These are phyloP conservation scores for Clonostachys solani DNA, from an alignment of 2,329 filamentous ascomycete species.

Conservation along the genomic window DNA sequence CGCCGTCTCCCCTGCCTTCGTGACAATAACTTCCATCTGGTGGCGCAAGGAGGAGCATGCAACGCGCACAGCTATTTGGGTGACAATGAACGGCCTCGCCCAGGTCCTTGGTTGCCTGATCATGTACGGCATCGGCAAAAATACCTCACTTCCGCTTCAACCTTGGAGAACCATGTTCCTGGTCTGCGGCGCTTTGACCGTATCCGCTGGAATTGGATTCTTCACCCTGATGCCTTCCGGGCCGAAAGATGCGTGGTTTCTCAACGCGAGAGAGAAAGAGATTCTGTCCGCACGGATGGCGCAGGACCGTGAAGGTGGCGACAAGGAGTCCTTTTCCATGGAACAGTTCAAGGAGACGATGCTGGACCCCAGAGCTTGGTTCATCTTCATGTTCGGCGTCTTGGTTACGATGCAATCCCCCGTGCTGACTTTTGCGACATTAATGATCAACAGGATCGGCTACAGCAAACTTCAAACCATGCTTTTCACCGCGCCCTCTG, in stretches of 20 bases:
- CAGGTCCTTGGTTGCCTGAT: slow-evolving; percentile 18
- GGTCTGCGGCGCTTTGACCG: slow-evolving; percentile 42
- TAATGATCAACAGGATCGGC: slow-evolving; percentile 41
- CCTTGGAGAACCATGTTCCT: slow-evolving; percentile 44
- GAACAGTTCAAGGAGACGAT: slow-evolving; percentile 37
- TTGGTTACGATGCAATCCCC: slow-evolving; percentile 11
- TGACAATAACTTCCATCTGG: slow-evolving; percentile 23
- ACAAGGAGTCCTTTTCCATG: slow-evolving; percentile 34
- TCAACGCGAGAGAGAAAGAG: slow-evolving; percentile 33
- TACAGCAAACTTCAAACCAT: slow-evolving; percentile 38
- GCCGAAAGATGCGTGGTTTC: slow-evolving; percentile 43
- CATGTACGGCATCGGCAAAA: slow-evolving; percentile 17
- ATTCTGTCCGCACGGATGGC: slow-evolving; percentile 27
- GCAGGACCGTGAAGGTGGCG: slow-evolving; percentile 22
- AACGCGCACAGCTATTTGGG: slow-evolving; percentile 18
- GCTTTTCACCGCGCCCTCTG: slow-evolving; percentile 40
- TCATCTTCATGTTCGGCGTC: slow-evolving; percentile 12
- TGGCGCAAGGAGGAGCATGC: slow-evolving; percentile 20
- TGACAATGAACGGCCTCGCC: slow-evolving; percentile 19
- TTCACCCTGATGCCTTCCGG: slow-evolving; percentile 39
- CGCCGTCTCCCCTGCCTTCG: slow-evolving; percentile 22
- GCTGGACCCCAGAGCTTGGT: slow-evolving; percentile 34
- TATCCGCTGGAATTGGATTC: slow-evolving; percentile 35
- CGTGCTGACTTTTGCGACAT: slow-evolving; percentile 35
- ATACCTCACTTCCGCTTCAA: slow-evolving; percentile 21